Base-by-base conservation (phyloP, 306 rosid species). In the Gynostemma pentaphyllum region DNA sequence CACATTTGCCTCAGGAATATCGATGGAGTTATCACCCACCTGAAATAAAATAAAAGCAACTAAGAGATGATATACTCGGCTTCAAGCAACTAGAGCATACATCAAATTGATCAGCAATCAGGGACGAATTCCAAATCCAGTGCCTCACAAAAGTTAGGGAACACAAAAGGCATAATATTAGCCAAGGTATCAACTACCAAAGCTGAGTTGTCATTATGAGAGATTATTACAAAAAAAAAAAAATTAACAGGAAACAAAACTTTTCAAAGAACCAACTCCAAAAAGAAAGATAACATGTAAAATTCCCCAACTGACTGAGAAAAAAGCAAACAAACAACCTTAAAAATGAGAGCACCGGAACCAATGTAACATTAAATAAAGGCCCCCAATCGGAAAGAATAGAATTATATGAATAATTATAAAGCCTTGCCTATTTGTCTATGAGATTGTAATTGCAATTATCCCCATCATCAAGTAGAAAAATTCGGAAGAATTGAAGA, bases 21-120 rank as follows among this genome's bases (percentile, higher is more conserved):
- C 95, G 27, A 91, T 91, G 2, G 98, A 91, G 71, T 87, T 91
- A 75, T 91, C 98, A 70, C 98, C 98, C 45, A 91, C 98, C 98
- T 90, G 84, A 63, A 69, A 78, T 49, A 72, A 68, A 51, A 42
- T 29, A 63, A 26, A 24, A 26, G 40, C 14, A 40, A 72, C 34
- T 46, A 12, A 42, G 37, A 16, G 51, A 21, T n/a, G 6, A 6
- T 30, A 10, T 9, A 55, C 32, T 55, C 8, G 12, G 30, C 41
- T 8, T 16, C 24, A 30, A 2, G n/a, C 62, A 6, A 29, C 9
- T 30, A 45, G 18, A 42, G 1, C 46, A 42, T 42, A 3, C 1
- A 8, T 39, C 44, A 39, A 39, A 39, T 39, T 39, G 16, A 42
- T 42, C 46, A 42, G 12, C 15, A 52, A 26, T 52, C 60, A 52